phyloP scores from a whole-genome alignment of 805 yeast genomes.

The Candida ascalaphidarum region DNA sequence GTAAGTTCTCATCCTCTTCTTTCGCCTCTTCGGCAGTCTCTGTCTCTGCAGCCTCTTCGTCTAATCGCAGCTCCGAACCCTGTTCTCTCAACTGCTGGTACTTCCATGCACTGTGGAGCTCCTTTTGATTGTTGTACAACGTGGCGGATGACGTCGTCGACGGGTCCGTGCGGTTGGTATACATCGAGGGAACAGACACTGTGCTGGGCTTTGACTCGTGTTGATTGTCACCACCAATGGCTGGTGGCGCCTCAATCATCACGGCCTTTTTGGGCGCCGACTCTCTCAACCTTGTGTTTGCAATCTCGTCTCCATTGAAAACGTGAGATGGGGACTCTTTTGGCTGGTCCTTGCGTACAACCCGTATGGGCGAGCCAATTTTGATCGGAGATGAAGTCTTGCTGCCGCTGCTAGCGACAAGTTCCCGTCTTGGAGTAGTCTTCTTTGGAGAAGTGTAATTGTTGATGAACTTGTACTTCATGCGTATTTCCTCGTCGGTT shows the following conservation, averaged over 20 bases:
- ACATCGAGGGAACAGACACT: constrained; percentile 23
- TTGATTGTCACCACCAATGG: no score
- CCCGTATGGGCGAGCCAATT: constrained; percentile 29
- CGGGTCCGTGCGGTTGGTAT: constrained; percentile 5
- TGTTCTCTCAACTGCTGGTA: no score
- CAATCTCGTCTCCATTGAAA: constrained; percentile 12
- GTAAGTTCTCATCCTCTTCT: neutral
- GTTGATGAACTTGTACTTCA: constrained; percentile 1
- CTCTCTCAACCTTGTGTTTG: constrained; percentile 15
- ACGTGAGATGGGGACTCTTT: no score
- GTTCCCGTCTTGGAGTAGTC: no score
- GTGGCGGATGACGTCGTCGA: constrained; percentile 8
- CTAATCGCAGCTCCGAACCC: no score
- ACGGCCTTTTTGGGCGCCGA: constrained; percentile 2
- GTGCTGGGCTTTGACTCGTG: no score
- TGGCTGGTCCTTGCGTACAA: constrained; percentile 22
- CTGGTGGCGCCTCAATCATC: no score
- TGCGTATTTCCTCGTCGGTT: constrained; percentile 3
- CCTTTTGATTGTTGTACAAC: no score
- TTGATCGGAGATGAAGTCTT: constrained; percentile 22
- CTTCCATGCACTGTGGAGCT: no score
- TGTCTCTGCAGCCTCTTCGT: no score
- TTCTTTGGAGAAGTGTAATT: constrained; percentile 1
- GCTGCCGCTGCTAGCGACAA: no score
- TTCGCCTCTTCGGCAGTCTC: no score